Percentiles rank a stretch among this genome's conserved stretches.
phyloP scores from a whole-genome alignment of 2,329 filamentous ascomycete genomes.

The Epichloe bromicola region DNA sequence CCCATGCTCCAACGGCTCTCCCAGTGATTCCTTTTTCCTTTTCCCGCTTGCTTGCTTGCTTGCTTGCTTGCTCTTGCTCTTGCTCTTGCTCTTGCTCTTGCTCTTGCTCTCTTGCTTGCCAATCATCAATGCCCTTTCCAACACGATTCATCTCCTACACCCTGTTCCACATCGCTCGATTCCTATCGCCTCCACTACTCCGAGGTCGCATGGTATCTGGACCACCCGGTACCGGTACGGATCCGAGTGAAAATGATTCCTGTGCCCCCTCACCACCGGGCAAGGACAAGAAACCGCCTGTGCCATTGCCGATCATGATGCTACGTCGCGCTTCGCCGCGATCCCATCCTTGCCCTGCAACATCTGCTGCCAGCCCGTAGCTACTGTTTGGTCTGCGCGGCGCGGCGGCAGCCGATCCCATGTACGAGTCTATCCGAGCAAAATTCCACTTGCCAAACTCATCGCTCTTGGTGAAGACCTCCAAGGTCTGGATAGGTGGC shows the following conservation, averaged over 20 bases:
- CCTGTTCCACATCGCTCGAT: conserved; percentile 1
- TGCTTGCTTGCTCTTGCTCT: too few relatives aligned
- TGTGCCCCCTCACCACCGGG: conserved; percentile 19
- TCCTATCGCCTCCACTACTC: conserved; percentile 4
- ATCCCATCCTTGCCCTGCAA: conserved; percentile 36
- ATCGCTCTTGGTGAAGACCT: conserved; percentile 47
- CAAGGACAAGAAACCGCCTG: conserved; percentile 40
- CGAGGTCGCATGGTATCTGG: neutral
- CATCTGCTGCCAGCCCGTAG: conserved; percentile 43
- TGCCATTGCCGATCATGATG: conserved; percentile 37
- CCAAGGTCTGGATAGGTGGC: conserved; percentile 39
- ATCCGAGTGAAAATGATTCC: neutral
- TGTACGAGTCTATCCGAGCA: conserved; percentile 30
- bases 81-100: too few relatives aligned
- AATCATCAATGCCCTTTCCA: neutral
- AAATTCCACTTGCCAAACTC: conserved; percentile 48
- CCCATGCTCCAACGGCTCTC: neutral
- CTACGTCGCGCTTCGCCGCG: conserved; percentile 39
- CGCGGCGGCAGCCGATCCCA: conserved; percentile 13
- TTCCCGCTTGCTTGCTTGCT: neutral
- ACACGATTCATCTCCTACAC: neutral
- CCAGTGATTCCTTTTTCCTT: neutral
- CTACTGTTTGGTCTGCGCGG: conserved; percentile 36
- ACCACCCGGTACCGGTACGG: neutral
- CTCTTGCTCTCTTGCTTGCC: neutral